Evolutionary conservation across 1,284 basidiomycete genomes (phyloP), one percentile per base, ranked within the genome.

Genomic region (Thelephora terrestris): DNA sequence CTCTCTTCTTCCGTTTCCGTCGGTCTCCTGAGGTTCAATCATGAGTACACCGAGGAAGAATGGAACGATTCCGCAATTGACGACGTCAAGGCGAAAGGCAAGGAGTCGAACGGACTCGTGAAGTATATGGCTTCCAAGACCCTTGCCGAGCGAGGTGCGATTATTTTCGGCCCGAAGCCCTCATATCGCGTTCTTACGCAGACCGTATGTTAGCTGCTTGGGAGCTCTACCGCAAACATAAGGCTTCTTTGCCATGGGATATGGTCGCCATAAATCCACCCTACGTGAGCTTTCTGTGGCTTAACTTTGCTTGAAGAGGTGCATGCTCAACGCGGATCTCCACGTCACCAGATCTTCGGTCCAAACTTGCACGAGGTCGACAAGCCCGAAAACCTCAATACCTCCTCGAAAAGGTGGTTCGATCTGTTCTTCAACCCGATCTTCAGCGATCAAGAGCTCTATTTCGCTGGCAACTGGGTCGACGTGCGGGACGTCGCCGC

Each of bases 401-500:
- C 43, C 29, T 56, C 55, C 1, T 38, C 53, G 20, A 29, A 29
- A 5, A 27, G 43, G 12, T 52, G 47, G 21, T 56, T 53, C 47
- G 16, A 43, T 9, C 29, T 38, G 14, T 43, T 54, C n/a, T 34
- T 53, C 35, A 50, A 47, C 32, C 21, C 39, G n/a, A 20, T 23
- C n/a, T 12, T 42, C 20, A 16, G 14, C 25, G 39, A 42, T 6
- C 2, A 21, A 21, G 20, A 21, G 20, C 39, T 42, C 17, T 12
- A 12, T 25, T 18, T 6, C 21, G 39, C 21, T 5, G n/a, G 10
- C 12, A 18, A 18, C 10, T 79, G 68, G 63, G 66, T 79, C 45
- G 79, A 85, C 55, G 79, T 83, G 2, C 69, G 78, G 24, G 76
- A 80, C 55, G 65, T 81, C 23, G 77, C 75, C 4, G 61, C 67